Evolutionary conservation across 495 filamentous ascomycete genomes (phyloP), one percentile per base, ranked within the genome.

Genomic region (Penicillium waksmanii): DNA sequence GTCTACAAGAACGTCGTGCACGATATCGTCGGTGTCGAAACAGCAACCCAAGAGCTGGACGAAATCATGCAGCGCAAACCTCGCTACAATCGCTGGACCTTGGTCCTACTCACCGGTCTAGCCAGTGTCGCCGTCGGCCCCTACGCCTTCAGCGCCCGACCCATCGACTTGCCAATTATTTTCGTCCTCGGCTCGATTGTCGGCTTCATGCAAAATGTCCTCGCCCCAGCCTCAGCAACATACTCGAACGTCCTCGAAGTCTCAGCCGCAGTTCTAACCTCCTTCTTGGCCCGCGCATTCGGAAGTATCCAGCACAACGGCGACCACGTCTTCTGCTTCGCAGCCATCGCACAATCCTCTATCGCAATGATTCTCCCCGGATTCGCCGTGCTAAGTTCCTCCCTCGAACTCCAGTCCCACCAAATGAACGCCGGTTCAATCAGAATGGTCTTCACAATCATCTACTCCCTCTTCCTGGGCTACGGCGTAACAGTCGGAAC

Each of bases 401-500:
- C 84, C 56, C 81, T 97, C 10, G 93, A 97, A 66, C 80, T 97
- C 0, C 93, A 96, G 68, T 93, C 88, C 6, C 82, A 84, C 51
- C 86, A 88, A 58, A 86, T 97, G 58, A 87, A 96, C 9, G 91
- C 93, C 18, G 93, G 93, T 7, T 92, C 89, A 6, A 90, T 96
- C 33, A 88, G 93, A 25, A 88, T 97, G 85, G 90, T 97, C 7
- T 96, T 93, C 64, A 91, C 93, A 2, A 87, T 96, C 62, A 93
- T 97, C 58, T 96, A 97, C 73, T 93, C 93, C 1, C 81, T 97
- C 3, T 96, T 96, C 75, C 86, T 97, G 11, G 93, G 93, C n/a
- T 97, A 92, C 65, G 93, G 93, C 23, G 94, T 97, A 58, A 96
- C 93, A 3, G 90, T 97, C 44, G 93, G 93, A n/a, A 92, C 91